A percentile compares a stretch with the other conserved stretches of the same genome.
phyloP scores from a whole-genome alignment of 2,329 filamentous ascomycete species.

The Xylariaceae sp. region DNA sequence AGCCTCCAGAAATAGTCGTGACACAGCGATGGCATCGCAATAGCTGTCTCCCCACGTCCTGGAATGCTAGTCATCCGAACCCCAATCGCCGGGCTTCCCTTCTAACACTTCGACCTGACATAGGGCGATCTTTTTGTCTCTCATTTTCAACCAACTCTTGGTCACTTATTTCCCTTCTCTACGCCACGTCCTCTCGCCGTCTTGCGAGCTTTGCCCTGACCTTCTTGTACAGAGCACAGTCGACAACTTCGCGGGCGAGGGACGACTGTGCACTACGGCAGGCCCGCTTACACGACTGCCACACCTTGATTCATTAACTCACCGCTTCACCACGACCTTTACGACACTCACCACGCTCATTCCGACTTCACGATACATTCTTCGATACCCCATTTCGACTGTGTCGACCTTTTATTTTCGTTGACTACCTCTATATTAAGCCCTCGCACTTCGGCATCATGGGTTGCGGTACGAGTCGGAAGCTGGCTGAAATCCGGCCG shows the following conservation, averaged over 20 bases:
- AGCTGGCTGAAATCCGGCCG: slow-evolving; percentile 61
- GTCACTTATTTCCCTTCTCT: slow-evolving; percentile 9
- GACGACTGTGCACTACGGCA: slow-evolving; percentile 41
- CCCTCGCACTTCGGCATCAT: slow-evolving; percentile 39
- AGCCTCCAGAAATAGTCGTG: neutral
- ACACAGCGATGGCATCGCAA: slow-evolving; percentile 14
- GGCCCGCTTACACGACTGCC: slow-evolving; percentile 29
- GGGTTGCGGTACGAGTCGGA: slow-evolving; percentile 60
- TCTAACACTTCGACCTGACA: slow-evolving; percentile 9
- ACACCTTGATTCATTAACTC: slow-evolving; percentile 4
- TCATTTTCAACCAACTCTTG: slow-evolving; percentile 12
- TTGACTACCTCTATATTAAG: slow-evolving; percentile 7
- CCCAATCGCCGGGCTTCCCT: slow-evolving; percentile 12
- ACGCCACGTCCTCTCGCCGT: slow-evolving; percentile 6
- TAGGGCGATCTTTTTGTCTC: slow-evolving; percentile 15
- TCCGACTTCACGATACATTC: slow-evolving; percentile 13
- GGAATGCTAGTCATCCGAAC: slow-evolving; percentile 17
- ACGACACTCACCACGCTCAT: slow-evolving; percentile 15
- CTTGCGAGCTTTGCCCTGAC: slow-evolving; percentile 15
- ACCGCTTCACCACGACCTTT: slow-evolving; percentile 18
- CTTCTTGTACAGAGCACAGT: slow-evolving; percentile 30
- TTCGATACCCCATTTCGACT: slow-evolving; percentile 19
- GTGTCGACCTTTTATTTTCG: slow-evolving; percentile 10
- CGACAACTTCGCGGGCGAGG: slow-evolving; percentile 46
- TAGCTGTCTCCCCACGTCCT: slow-evolving; percentile 8